Conservation (phyloP, 805 yeast species). For the Suhomyces sp. region DNA sequence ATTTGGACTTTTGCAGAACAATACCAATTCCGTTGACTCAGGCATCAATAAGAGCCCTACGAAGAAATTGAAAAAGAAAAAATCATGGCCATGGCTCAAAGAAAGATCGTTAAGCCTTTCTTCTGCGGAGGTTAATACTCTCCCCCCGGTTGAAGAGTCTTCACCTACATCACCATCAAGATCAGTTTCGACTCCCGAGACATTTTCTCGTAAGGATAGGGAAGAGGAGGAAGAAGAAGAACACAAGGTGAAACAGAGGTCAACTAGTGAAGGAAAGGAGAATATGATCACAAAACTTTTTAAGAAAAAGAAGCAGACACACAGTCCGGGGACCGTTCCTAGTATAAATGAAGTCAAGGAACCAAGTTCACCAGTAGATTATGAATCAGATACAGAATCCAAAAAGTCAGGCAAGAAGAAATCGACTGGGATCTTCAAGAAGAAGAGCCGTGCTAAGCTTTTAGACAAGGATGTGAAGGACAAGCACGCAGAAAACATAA, state of each 20-base stretch:
- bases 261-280: conserved; percentile 26
- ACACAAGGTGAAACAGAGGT: conserved; percentile 3
- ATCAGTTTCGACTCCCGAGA: conserved; percentile 40
- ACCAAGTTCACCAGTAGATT: conserved; percentile 24
- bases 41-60: conserved; percentile 8
- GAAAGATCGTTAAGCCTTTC: conserved; percentile 32
- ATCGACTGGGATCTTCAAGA: conserved; percentile 14
- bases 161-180: conserved; percentile 17
- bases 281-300: conserved; percentile 41
- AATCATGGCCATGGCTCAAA: conserved; percentile 42
- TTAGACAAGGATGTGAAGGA: conserved; percentile 9
- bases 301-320: conserved; percentile 27
- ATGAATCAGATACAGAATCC: conserved; percentile 20
- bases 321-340: neutral
- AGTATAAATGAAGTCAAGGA: conserved; percentile 6
- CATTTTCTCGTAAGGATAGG: conserved; percentile 4
- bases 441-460: conserved; percentile 12
- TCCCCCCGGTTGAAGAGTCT: conserved; percentile 23
- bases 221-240: conserved; percentile 9
- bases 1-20: conserved; percentile 12
- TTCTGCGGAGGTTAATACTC: conserved; percentile 19
- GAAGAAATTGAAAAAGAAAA: conserved; percentile 31
- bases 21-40: neutral
- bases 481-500: neutral
- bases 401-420: conserved; percentile 16